phyloP scores from a whole-genome alignment of 495 filamentous ascomycete species.

The Trichocladium uniseriatum region DNA sequence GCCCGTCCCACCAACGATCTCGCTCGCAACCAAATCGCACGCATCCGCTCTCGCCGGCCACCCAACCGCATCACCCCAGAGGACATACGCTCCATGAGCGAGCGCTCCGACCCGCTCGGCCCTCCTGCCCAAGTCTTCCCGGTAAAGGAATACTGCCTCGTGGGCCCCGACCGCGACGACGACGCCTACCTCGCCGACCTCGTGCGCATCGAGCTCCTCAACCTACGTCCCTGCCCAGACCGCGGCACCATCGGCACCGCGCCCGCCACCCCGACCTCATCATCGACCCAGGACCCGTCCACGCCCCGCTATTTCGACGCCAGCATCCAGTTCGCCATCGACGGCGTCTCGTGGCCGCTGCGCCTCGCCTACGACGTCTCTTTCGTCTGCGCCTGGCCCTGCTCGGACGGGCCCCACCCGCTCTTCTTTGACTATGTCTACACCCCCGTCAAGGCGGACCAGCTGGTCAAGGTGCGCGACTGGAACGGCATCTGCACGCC shows the following conservation, averaged over 20 bases:
- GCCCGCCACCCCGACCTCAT: not conserved
- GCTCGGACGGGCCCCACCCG: slow-evolving; percentile 57
- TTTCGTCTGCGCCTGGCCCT: slow-evolving; percentile 58
- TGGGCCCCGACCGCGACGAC: slow-evolving; percentile 41
- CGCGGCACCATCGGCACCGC: not conserved
- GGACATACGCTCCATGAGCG: slow-evolving; percentile 49
- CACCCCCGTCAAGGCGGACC: slow-evolving; percentile 44
- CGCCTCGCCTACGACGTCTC: slow-evolving; percentile 53
- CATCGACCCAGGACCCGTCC: not conserved
- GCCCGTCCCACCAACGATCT: slow-evolving; percentile 54
- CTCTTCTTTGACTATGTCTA: slow-evolving; percentile 60
- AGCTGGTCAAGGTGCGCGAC: slow-evolving; percentile 50
- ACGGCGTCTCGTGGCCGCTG: slow-evolving; percentile 54
- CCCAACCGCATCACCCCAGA: slow-evolving; percentile 36
- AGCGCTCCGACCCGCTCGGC: slow-evolving; percentile 57
- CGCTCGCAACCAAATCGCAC: slow-evolving; percentile 51
- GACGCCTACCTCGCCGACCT: slow-evolving; percentile 41
- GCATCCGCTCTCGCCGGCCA: slow-evolving; percentile 45
- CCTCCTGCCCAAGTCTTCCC: slow-evolving; percentile 48
- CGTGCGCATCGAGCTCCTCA: slow-evolving; percentile 56
- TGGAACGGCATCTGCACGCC: slow-evolving; percentile 52
- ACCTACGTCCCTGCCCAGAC: slow-evolving; percentile 32
- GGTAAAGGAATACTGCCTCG: slow-evolving; percentile 51
- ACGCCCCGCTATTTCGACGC: slow-evolving; percentile 48
- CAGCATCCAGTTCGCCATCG: slow-evolving; percentile 56